Base-by-base conservation (phyloP, 129 eudicot genomes). In the Pittosporum tobira region DNA sequence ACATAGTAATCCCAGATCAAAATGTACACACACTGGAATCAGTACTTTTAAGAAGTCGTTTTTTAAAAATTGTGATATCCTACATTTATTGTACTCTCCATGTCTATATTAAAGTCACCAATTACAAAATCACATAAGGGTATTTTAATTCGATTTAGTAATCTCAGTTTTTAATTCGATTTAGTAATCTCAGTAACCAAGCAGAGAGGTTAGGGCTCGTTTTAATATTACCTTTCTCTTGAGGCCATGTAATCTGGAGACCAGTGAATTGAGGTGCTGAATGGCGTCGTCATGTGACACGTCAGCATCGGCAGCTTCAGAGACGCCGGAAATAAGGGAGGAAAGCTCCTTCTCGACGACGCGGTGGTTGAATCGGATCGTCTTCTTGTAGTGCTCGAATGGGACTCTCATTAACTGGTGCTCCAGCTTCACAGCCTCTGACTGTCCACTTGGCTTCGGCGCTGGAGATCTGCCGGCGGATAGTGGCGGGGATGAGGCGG, bases 371-470 rank as follows among this genome's bases (percentile, higher is more conserved):
- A 90, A 62, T 26, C 99, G 96, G 84, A 93, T 87, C 77, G 88
- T 81, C 85, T 87, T 93, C 72, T 93, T 93, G 78, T 81, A 93
- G 76, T 84, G 85, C 71, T 93, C 99, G 77, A 93, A 93, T 9
- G 99, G 99, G 48, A 87, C 96, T 34, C 99, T 62, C 0, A 93
- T 48, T 49, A 93, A 87, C 69, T 93, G 96, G 62, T 93, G 96
- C 62, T 93, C 99, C 50, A 87, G 48, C 62, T 84, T 93, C 3
- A 93, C 66, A 21, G 88, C 76, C 61, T 93, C 99, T 2, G 91
- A 63, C 6, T 87, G 68, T 34, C 67, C 87, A 47, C 65, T 77
- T 28, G 66, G 64, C 65, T 79, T 81, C 13, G 94, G 71, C 2
- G 85, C 49, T 24, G 76, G 77, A 20, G 58, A 44, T 14, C 61